These are phyloP conservation scores for Fusarium duplospermum DNA, from an alignment of 2,329 filamentous ascomycete species.

Conservation along the genomic window DNA sequence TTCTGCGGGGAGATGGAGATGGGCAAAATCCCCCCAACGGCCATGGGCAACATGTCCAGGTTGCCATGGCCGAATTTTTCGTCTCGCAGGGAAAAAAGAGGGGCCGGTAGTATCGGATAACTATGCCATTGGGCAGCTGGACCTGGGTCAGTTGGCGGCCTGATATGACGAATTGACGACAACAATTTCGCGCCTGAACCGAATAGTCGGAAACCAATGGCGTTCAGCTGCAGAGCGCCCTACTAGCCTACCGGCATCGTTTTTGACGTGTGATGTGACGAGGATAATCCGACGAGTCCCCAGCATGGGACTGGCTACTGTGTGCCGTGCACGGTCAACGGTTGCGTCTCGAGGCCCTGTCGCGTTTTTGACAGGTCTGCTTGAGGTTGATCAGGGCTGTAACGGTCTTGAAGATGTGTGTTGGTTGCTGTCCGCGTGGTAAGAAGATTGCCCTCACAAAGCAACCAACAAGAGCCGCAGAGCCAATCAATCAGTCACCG, in stretches of 20 bases:
- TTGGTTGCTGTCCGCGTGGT: not conserved
- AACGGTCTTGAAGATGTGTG: not conserved
- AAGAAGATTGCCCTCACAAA: not conserved
- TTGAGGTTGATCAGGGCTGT: not conserved
- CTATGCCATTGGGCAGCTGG: not conserved
- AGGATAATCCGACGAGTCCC: not conserved
- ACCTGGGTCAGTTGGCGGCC: not conserved
- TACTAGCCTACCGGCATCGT: not conserved
- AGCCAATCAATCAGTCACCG: not conserved
- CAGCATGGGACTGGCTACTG: not conserved
- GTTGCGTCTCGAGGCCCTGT: not conserved
- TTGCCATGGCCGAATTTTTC: not conserved
- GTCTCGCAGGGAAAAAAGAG: slow-evolving; percentile 2
- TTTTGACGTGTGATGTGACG: slow-evolving; percentile 8
- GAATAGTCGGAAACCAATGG: slow-evolving; percentile 13
- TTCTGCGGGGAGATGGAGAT: not conserved
- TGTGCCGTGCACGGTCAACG: not conserved
- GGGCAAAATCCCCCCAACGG: not conserved
- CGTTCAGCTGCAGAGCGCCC: not conserved
- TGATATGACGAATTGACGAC: slow-evolving; percentile 1
- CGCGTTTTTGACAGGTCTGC: not conserved
- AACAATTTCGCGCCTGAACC: slow-evolving; percentile 8
- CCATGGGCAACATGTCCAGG: not conserved
- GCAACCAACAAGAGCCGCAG: not conserved
- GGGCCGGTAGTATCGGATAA: not conserved